phyloP scores from a whole-genome alignment of 2,329 filamentous ascomycete genomes.

The Alternaria solani region DNA sequence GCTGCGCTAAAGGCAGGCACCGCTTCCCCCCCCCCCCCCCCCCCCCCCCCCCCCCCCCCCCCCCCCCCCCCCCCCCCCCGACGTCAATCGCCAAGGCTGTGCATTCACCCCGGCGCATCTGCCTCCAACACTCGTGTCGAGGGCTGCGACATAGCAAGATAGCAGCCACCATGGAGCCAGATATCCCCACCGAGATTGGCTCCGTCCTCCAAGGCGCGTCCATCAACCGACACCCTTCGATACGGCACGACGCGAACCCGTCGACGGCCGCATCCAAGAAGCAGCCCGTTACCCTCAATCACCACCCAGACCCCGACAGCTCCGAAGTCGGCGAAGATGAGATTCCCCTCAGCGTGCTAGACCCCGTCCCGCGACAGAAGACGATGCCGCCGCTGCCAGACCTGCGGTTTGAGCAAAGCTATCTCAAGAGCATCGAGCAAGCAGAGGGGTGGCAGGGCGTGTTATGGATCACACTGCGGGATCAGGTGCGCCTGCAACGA shows the following conservation, averaged over 20 bases:
- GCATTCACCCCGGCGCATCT: conserved; percentile 21
- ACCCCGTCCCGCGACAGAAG: conserved; percentile 61
- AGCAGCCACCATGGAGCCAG: conserved; percentile 58
- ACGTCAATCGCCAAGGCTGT: conserved; percentile 38
- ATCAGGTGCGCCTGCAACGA: conserved; percentile 70
- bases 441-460: conserved; percentile 83
- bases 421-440: conserved; percentile 84
- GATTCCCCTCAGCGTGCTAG: conserved; percentile 72
- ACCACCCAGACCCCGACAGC: conserved; percentile 50
- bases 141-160: conserved; percentile 1
- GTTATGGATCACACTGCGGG: conserved; percentile 82
- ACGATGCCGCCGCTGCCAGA: conserved; percentile 78
- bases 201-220: conserved; percentile 82
- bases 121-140: conserved; percentile 3
- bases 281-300: conserved; percentile 62
- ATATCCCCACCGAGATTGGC: conserved; percentile 72
- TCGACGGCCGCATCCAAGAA: conserved; percentile 75
- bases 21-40: too few relatives aligned
- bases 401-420: conserved; percentile 97
- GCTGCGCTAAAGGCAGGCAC: conserved; percentile 23
- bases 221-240: conserved; percentile 76
- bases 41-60: too few relatives aligned
- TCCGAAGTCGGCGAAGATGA: conserved; percentile 69
- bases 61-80: too few relatives aligned
- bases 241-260: conserved; percentile 79